Conservation (phyloP, 768 basidiomycete species). For the Leccinum disarticulatum region DNA sequence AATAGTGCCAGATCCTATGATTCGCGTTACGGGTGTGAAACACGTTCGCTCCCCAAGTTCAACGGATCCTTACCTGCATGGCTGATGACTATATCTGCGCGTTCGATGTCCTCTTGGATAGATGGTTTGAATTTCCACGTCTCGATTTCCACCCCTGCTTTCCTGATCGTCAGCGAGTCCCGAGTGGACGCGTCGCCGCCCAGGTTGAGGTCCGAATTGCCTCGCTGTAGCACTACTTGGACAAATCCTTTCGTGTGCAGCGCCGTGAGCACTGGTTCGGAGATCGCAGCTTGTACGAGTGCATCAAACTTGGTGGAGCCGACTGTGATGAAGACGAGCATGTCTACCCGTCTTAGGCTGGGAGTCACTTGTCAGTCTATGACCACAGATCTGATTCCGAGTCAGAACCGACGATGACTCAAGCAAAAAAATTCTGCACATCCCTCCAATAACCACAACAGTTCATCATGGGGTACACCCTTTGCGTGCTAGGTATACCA, state of each 20-base stretch:
- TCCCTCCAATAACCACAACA: neutral
- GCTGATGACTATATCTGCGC: constrained; percentile 80
- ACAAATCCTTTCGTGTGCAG: constrained; percentile 58
- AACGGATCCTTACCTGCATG: constrained; percentile 73
- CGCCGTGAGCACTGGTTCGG: constrained; percentile 53
- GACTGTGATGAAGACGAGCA: constrained; percentile 73
- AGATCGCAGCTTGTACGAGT: constrained; percentile 62
- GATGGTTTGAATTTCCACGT: constrained; percentile 75
- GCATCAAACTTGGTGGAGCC: constrained; percentile 87
- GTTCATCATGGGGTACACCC: constrained; percentile 80
- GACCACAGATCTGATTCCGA: neutral
- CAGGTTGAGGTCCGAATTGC: constrained; percentile 53
- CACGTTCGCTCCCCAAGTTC: neutral
- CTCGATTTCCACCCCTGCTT: constrained; percentile 53
- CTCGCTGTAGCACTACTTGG: constrained; percentile 72
- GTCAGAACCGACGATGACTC: constrained; percentile 11
- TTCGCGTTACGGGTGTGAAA: constrained; percentile 2
- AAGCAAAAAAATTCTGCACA: neutral
- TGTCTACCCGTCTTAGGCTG: neutral
- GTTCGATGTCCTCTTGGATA: constrained; percentile 60
- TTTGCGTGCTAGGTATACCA: constrained; percentile 75
- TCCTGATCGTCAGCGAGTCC: constrained; percentile 19
- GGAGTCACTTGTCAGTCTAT: neutral
- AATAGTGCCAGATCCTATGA: constrained; percentile 92
- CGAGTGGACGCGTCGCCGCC: constrained; percentile 20